Base-by-base conservation (phyloP, 179 eudicot species). In the Actinidia chinensis region DNA sequence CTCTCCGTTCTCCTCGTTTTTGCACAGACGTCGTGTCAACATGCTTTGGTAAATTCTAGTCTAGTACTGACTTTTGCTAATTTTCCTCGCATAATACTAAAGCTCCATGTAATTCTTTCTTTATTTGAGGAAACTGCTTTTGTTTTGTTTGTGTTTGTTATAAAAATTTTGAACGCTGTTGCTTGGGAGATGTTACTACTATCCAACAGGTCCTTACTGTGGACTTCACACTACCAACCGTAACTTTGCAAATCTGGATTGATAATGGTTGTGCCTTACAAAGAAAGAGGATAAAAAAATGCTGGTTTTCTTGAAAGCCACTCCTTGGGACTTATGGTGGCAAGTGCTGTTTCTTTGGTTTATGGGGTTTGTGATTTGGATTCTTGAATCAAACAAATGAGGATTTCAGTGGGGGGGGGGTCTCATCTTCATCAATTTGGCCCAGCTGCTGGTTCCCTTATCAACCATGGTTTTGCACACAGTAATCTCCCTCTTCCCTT, bases 401-500 rank as follows among this genome's bases (percentile, higher is more conserved):
- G 48, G 85, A 82, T 23, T 86, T 86, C 51, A 72, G 87, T 11
- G 91, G 86, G 4, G n/a, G n/a, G n/a, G n/a, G n/a, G n/a, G n/a
- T 84, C 87, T 23, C 86, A 82, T 14, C 7, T 9, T 15, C 79
- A 86, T 44, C 91, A 86, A 73, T 76, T 74, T 42, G 88, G 87
- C 23, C 76, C 36, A 83, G 83, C 10, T 74, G 86, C 4, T 88
- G 86, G 79, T 88, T 86, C 76, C 91, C 68, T 88, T 88, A 79
- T 86, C 89, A 28, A 84, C 89, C 2, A 70, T 88, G 82, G 86
- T 86, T 50, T 88, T 88, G 85, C 89, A 22, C 89, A 86, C 4
- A 88, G 91, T 88, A 75, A 73, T 58, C 43, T 68, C 74, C 56
- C 61, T 56, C 8, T 17, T n/a, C n/a, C n/a, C 61, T 50, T 73